phyloP scores from a whole-genome alignment of 1,139 yeast species.

The Saccharomyces hybrid region DNA sequence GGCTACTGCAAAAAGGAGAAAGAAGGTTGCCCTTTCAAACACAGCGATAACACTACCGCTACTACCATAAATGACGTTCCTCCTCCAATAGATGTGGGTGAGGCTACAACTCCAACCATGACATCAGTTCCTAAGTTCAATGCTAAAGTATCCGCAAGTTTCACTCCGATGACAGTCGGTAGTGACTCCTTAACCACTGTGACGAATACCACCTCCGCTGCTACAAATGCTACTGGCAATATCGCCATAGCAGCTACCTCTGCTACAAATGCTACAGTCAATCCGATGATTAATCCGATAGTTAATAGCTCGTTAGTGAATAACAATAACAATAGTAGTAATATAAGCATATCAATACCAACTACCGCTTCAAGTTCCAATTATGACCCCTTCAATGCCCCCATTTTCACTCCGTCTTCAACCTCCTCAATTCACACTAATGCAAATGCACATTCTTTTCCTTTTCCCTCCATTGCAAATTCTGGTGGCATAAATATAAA shows the following conservation, averaged over 20 bases:
- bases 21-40: conserved; percentile 83
- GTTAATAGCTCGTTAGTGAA: neutral
- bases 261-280: conserved; percentile 1
- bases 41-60: conserved; percentile 29
- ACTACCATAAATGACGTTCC: conserved; percentile 1
- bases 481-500: neutral
- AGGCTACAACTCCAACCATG: conserved; percentile 6
- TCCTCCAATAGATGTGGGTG: neutral
- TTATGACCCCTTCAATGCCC: neutral
- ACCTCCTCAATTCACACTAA: neutral
- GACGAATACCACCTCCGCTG: conserved; percentile 4
- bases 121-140: conserved; percentile 23
- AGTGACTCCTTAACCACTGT: conserved; percentile 2
- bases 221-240: conserved; percentile 12
- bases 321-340: neutral
- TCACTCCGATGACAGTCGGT: conserved; percentile 22
- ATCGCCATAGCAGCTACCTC: conserved; percentile 6
- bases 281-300: neutral
- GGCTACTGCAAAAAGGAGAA: conserved; percentile 87
- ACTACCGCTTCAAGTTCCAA: neutral
- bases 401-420: neutral
- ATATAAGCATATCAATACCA: neutral
- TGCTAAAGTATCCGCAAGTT: conserved; percentile 31
- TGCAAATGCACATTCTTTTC: neutral
- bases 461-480: neutral